phyloP scores from a whole-genome alignment of 202 grass and related monocot species.

The Carex arenaria region DNA sequence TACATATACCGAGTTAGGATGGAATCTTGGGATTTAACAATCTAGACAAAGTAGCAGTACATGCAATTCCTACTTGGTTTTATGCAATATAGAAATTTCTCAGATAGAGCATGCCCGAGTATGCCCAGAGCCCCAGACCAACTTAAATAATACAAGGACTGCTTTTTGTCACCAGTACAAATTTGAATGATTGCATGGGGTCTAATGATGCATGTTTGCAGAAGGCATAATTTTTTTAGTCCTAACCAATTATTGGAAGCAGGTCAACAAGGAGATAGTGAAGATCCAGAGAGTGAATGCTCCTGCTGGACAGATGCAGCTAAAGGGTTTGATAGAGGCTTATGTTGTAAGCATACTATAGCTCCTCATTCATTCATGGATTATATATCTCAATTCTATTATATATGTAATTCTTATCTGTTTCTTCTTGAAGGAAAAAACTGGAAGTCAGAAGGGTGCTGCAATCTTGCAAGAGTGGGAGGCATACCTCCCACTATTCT shows the following conservation, averaged over 20 bases:
- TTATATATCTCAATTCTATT: background rate
- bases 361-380: background rate
- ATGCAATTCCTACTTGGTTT: background rate
- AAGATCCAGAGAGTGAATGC: slow-evolving; percentile 99
- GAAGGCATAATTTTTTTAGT: background rate
- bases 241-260: background rate
- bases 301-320: slow-evolving; percentile 97
- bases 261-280: slow-evolving; percentile 99
- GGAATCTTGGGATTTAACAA: background rate
- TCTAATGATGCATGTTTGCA: background rate
- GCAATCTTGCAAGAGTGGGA: slow-evolving; percentile 89
- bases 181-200: background rate
- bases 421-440: slow-evolving; percentile 72
- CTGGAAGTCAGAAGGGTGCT: slow-evolving; percentile 75
- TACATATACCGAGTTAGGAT: background rate
- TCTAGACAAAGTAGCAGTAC: background rate
- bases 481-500: slow-evolving; percentile 89
- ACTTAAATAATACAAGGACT: background rate
- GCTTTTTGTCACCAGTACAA: background rate
- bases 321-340: slow-evolving; percentile 95
- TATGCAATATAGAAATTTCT: background rate
- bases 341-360: slow-evolving; percentile 73
- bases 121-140: background rate
- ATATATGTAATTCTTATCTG: slow-evolving; percentile 4
- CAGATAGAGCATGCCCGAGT: background rate